Conservation (phyloP, 1,139 yeast genomes). For the Protomyces arabidopsidicola region DNA sequence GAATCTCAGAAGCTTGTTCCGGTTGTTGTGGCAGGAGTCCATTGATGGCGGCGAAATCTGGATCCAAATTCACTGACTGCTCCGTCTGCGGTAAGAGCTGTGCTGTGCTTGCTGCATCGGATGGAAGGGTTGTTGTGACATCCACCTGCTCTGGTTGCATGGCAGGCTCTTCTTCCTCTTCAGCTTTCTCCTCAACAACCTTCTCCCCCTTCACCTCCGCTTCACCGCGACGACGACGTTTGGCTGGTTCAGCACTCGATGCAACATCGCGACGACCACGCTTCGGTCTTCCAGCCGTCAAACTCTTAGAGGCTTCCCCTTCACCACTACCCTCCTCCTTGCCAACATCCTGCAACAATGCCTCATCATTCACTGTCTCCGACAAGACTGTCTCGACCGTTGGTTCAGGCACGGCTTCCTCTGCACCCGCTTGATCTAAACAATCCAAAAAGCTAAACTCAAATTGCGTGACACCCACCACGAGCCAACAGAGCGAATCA, state of each 20-base stretch:
- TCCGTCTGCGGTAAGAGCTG: not conserved
- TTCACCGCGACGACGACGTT: not conserved
- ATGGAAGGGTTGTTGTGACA: not conserved
- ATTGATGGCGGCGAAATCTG: not conserved
- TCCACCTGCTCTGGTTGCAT: not conserved
- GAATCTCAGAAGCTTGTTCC: not conserved
- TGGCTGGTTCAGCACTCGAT: not conserved
- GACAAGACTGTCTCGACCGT: not conserved
- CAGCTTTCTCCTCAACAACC: not conserved
- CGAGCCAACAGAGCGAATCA: conserved; percentile 13
- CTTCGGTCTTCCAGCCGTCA: not conserved
- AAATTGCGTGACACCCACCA: conserved; percentile 14
- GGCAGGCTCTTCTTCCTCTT: not conserved
- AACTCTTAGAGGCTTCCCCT: not conserved
- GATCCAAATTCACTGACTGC: not conserved
- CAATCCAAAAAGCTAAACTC: not conserved
- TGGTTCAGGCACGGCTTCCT: not conserved
- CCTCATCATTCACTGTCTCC: not conserved
- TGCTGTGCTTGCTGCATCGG: not conserved
- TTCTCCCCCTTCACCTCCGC: not conserved
- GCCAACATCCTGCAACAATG: not conserved
- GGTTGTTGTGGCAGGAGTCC: not conserved
- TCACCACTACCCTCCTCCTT: not conserved
- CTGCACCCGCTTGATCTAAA: not conserved
- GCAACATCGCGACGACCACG: not conserved